Evolutionary conservation across 306 rosid genomes (phyloP).

Genomic region (Oxytropis ochrocephala): DNA sequence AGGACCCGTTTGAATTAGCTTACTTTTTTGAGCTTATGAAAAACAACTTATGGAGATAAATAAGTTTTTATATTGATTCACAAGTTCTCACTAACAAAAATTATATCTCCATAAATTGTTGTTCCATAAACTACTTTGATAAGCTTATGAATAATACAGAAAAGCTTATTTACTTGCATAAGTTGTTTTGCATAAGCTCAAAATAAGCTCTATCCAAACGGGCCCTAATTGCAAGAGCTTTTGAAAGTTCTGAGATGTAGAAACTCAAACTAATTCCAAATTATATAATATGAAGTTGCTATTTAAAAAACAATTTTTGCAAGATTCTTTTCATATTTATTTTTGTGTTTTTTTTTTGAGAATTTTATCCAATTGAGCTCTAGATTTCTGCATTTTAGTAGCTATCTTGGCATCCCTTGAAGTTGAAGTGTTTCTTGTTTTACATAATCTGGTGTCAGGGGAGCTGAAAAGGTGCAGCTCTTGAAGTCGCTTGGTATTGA

Average conservation of each 20-base stretch:
- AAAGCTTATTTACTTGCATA: too few species aligned
- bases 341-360: neutral
- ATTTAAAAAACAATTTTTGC: neutral
- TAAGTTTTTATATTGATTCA: too few species aligned
- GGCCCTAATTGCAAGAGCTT: neutral
- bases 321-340: neutral
- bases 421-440: slow-evolving; percentile 6
- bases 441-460: slow-evolving; percentile 44
- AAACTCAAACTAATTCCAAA: neutral
- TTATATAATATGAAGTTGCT: neutral
- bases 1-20: too few species aligned
- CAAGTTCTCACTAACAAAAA: too few species aligned
- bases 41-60: too few species aligned
- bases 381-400: slow-evolving; percentile 4
- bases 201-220: too few species aligned
- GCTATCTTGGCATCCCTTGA: neutral
- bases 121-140: too few species aligned
- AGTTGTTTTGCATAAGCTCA: too few species aligned
- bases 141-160: too few species aligned
- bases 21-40: too few species aligned
- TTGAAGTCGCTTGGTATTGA: slow-evolving; percentile 73
- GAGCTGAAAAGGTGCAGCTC: slow-evolving; percentile 70
- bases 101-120: too few species aligned
- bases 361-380: neutral
- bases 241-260: neutral